Base-by-base conservation (phyloP, 306 rosid genomes). In the Ceratonia siliqua region DNA sequence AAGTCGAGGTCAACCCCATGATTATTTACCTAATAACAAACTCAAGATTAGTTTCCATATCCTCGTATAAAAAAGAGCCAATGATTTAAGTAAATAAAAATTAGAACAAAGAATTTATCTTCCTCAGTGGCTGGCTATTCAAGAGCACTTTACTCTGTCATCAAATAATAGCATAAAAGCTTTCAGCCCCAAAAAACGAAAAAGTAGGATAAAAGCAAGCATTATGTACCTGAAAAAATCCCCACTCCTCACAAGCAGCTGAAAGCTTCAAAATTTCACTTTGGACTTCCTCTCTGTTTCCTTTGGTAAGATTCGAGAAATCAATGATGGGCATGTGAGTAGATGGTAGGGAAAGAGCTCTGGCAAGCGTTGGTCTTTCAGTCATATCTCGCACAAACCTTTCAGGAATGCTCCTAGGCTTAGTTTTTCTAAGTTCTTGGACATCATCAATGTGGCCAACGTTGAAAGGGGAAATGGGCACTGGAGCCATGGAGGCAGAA, bases 391-490 rank as follows among this genome's bases (percentile, higher is more conserved):
- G 75, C 30, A 94, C 89, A 87, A 90, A 94, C 86, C 99, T 94
- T 49, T 90, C 87, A 46, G 97, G 99, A 78, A 94, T 78, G 42
- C 56, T 85, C 28, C 79, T 78, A 10, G 96, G 90, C 75, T 87
- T 87, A 9, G 86, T 55, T 72, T 82, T 88, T 86, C 87, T 90
- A 8, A 94, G 89, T 55, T 94, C 99, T 88, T 92, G 97, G 66
- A 94, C 99, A 87, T 94, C 99, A 75, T 90, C 92, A 54, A 94
- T 90, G 80, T 90, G 90, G 7, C 97, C 97, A 80, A 87, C 88
- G 33, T 88, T 85, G 68, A 83, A n/a, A 14, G 82, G 77, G 35
- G 85, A 80, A 72, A 72, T 56, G 1, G 92, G 88, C 39, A 62
- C 88, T 6, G 97, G 95, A 78, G 95, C 89, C 99, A 94, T 94